Percentiles rank a stretch among this genome's conserved stretches.
Evolutionary conservation across 495 filamentous ascomycete genomes (phyloP).

Genomic region (Penicillium nucicola): DNA sequence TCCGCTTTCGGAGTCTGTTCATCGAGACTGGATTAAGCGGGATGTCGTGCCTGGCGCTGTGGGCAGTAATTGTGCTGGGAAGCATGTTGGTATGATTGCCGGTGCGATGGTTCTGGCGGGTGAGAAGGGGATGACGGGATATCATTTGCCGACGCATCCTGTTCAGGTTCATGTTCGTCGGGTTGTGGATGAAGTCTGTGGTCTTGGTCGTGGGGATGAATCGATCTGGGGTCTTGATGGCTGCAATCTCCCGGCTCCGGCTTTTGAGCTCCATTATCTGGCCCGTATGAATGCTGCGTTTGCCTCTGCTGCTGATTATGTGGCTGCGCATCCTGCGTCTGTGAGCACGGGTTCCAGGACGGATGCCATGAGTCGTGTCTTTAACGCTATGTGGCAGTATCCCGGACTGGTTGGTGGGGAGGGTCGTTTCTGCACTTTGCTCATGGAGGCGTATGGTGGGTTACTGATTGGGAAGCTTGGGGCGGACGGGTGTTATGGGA

Average conservation of each 20-base stretch:
- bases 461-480: slow-evolving; percentile 35
- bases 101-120: slow-evolving; percentile 29
- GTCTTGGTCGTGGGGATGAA: slow-evolving; percentile 6
- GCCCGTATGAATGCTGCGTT: slow-evolving; percentile 27
- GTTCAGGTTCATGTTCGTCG: slow-evolving; percentile 30
- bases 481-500: slow-evolving; percentile 38
- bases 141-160: slow-evolving; percentile 26
- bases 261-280: slow-evolving; percentile 22
- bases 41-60: slow-evolving; percentile 27
- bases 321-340: not conserved
- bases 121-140: slow-evolving; percentile 4
- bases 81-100: slow-evolving; percentile 40
- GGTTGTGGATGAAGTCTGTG: slow-evolving; percentile 26
- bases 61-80: slow-evolving; percentile 41
- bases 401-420: slow-evolving; percentile 36
- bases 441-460: slow-evolving; percentile 28
- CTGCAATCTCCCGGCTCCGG: slow-evolving; percentile 38
- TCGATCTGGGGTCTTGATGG: slow-evolving; percentile 36
- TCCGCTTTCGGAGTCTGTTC: slow-evolving; percentile 26
- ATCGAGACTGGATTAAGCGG: slow-evolving; percentile 35
- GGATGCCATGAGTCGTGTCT: slow-evolving; percentile 21
- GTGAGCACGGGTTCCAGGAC: not conserved
- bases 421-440: slow-evolving; percentile 34
- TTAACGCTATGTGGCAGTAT: slow-evolving; percentile 30
- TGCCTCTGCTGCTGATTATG: slow-evolving; percentile 19